A percentile compares a stretch with the other conserved stretches of the same genome.
These are phyloP conservation scores for Cladosporium halotolerans DNA, from an alignment of 2,329 filamentous ascomycete species.

Conservation along the genomic window DNA sequence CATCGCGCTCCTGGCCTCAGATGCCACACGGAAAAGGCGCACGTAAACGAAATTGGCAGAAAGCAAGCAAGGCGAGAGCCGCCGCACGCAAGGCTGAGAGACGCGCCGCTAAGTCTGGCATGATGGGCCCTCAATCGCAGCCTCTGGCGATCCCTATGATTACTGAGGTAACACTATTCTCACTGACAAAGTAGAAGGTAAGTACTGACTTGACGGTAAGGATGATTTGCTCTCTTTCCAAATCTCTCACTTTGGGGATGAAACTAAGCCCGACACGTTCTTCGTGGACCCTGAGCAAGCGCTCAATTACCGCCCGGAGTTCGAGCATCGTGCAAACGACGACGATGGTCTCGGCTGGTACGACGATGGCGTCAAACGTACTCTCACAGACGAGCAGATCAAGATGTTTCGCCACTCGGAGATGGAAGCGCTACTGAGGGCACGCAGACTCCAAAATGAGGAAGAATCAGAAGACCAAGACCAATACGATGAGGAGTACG, in stretches of 20 bases:
- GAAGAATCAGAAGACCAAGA: constrained; percentile 14
- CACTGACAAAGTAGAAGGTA: constrained; percentile 16
- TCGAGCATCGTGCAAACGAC: constrained; percentile 36
- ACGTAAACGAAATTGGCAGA: constrained; percentile 9
- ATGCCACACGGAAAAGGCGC: constrained; percentile 11
- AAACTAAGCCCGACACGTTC: constrained; percentile 30
- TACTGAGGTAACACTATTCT: constrained; percentile 26
- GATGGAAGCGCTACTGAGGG: constrained; percentile 53
- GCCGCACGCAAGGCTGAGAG: constrained; percentile 14
- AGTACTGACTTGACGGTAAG: constrained; percentile 31
- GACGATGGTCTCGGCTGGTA: constrained; percentile 75
- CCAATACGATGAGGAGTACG: constrained; percentile 5
- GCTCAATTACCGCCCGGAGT: constrained; percentile 18
- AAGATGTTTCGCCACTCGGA: constrained; percentile 87
- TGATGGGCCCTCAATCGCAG: not conserved
- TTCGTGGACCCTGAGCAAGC: constrained; percentile 26
- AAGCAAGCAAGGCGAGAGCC: constrained; percentile 11
- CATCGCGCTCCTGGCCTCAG: not conserved
- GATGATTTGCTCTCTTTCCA: constrained; percentile 41
- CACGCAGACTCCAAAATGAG: constrained; percentile 13
- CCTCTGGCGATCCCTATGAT: constrained; percentile 16
- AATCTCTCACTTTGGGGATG: constrained; percentile 37
- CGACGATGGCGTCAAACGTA: constrained; percentile 76
- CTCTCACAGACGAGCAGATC: constrained; percentile 85
- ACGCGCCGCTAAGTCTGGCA: constrained; percentile 6